A percentile compares a stretch with the other conserved stretches of the same genome.
phyloP scores from a whole-genome alignment of 768 basidiomycete genomes.

The Podaxis sp. region DNA sequence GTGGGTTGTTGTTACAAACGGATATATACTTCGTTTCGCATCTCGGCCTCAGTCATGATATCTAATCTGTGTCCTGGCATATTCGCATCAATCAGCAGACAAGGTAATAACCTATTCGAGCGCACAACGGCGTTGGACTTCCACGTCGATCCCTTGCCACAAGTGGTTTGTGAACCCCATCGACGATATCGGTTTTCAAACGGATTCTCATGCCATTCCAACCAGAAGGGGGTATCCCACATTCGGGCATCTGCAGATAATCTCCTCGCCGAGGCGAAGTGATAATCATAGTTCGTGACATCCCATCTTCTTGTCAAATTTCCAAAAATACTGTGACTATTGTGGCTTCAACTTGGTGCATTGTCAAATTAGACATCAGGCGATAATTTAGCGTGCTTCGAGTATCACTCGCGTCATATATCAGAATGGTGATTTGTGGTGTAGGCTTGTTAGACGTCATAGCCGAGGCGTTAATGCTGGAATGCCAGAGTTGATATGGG shows the following conservation, averaged over 20 bases:
- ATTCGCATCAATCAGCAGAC: background rate
- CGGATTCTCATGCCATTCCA: background rate
- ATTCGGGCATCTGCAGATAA: background rate
- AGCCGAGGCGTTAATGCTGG: conserved; percentile 1
- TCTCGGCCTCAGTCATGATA: background rate
- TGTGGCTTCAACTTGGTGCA: background rate
- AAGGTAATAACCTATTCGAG: background rate
- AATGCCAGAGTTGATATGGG: background rate
- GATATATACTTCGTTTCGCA: background rate
- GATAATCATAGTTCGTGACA: background rate
- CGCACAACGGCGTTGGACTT: background rate
- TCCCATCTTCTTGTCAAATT: background rate
- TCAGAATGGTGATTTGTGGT: background rate
- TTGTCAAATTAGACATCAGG: background rate
- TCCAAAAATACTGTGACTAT: background rate
- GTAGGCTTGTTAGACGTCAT: background rate
- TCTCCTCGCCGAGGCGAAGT: background rate
- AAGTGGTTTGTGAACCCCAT: background rate
- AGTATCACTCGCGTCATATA: background rate
- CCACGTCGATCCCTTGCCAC: background rate
- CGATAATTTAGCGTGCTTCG: background rate
- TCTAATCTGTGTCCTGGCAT: background rate
- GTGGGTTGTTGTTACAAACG: background rate
- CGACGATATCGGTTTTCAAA: background rate
- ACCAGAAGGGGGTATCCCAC: background rate